Evolutionary conservation across 176 grass and related monocot species (phyloP), one percentile per base, ranked within the genome.

Genomic region (Aechmea fasciata): DNA sequence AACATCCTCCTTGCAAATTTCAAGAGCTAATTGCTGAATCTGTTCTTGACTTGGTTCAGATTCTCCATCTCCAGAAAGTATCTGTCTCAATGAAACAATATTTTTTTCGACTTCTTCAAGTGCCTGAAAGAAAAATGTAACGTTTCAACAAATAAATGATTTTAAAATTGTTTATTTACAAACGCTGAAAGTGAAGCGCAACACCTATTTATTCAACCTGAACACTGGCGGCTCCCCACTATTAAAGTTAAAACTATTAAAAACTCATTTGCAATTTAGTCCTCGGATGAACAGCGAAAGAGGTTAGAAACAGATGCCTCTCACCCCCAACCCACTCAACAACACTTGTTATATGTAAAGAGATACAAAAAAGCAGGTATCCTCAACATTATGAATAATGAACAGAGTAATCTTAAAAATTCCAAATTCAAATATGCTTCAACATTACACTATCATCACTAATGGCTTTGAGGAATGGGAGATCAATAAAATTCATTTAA

Each of bases 31-130:
- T 63, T 93, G 95, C 52, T 87, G 74, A 69, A 93, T 77, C 33
- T 90, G 79, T 48, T 99, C 95, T 71, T 90, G 77, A 83, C 90
- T 99, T 72, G 89, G 95, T 87, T 90, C 95, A 17, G 75, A 63
- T 83, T 99, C 90, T 80, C 90, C 87, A 77, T 99, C 95, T 57
- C 95, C 87, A 47, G 85, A 80, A 71, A 99, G 84, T 51, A 84
- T 84, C 15, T 90, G 87, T 74, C 77, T 89, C 82, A 99, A 77
- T 11, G 73, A 77, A 69, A 73, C 64, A 41, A 94, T 54, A 29
- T 93, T 85, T 83, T 93, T 99, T 76, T 99, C 90, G 47, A 83
- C 90, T 68, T 94, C 95, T 82, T 99, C 95, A 0, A 87, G 87
- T 79, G 87, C 95, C 95, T 99, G 57, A 66, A 52, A 84, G 49